These are phyloP conservation scores for Arachis hypogaea DNA, from an alignment of 306 rosid species.

Conservation along the genomic window DNA sequence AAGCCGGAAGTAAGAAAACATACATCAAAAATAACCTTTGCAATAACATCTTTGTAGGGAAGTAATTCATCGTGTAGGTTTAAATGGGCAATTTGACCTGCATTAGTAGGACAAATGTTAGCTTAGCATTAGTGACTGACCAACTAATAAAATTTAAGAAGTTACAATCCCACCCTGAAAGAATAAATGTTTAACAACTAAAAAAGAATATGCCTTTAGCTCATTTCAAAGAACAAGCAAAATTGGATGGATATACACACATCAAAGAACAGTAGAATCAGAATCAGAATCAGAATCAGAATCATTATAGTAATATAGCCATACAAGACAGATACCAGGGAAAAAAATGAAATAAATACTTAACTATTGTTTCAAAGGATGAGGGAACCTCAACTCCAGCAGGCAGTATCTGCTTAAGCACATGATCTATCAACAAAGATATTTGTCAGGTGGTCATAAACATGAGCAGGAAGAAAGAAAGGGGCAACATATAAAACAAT, in stretches of 20 bases:
- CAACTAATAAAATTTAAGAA: constrained; percentile 16
- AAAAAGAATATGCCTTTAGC: constrained; percentile 6
- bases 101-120: constrained; percentile 41
- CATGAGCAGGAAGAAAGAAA: constrained; percentile 2
- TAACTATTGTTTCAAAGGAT: constrained; percentile 94
- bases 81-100: constrained; percentile 98
- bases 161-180: constrained; percentile 4
- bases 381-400: constrained; percentile 86
- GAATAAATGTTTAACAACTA: not conserved
- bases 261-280: not conserved
- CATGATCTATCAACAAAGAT: constrained; percentile 65
- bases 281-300: not conserved
- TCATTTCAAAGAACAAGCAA: not conserved
- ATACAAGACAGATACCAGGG: constrained; percentile 19
- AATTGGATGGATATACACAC: not conserved
- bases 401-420: constrained; percentile 88
- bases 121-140: constrained; percentile 37
- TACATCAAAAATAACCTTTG: constrained; percentile 91
- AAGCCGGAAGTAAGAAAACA: constrained; percentile 38
- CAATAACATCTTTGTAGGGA: constrained; percentile 84
- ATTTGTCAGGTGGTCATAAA: constrained; percentile 11
- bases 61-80: constrained; percentile 90
- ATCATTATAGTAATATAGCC: too few relatives aligned
- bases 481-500: constrained; percentile 23
- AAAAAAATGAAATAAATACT: constrained; percentile 54